phyloP scores from a whole-genome alignment of 805 yeast genomes.

The Diddensiella transvaalensis region DNA sequence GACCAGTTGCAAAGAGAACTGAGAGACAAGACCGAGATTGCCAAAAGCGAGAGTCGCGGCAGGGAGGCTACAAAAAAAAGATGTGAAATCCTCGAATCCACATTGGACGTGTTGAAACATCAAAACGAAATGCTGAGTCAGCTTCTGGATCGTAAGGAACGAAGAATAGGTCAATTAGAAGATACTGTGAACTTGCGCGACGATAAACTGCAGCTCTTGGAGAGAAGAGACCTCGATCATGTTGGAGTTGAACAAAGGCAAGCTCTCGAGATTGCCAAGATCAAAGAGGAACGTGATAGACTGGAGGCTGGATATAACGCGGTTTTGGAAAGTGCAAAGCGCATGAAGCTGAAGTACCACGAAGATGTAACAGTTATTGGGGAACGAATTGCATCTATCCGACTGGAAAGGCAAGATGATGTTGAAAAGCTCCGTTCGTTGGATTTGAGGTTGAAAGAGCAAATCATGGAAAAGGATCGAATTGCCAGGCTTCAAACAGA shows the following conservation, averaged over 20 bases:
- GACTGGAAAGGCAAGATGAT: slow-evolving; percentile 15
- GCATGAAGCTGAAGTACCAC: slow-evolving; percentile 57
- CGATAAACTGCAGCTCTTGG: slow-evolving; percentile 2
- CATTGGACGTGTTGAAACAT: slow-evolving; percentile 50
- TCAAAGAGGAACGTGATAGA: slow-evolving; percentile 51
- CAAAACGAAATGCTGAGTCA: slow-evolving; percentile 74
- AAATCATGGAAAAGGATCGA: slow-evolving; percentile 13
- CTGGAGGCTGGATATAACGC: slow-evolving; percentile 49
- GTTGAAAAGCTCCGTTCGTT: slow-evolving; percentile 16
- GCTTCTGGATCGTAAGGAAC: slow-evolving; percentile 63
- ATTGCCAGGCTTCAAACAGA: slow-evolving; percentile 13
- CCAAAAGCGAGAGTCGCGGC: slow-evolving; percentile 51
- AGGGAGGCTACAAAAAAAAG: slow-evolving; percentile 38
- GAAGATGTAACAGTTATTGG: slow-evolving; percentile 43
- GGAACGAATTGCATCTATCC: slow-evolving; percentile 10
- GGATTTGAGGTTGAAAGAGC: slow-evolving; percentile 20
- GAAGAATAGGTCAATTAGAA: slow-evolving; percentile 66
- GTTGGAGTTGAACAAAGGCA: slow-evolving; percentile 7
- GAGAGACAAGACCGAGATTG: slow-evolving; percentile 36
- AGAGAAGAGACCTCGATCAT: slow-evolving; percentile 6
- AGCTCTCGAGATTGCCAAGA: slow-evolving; percentile 24
- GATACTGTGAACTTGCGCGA: slow-evolving; percentile 36
- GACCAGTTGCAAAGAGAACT: slow-evolving; percentile 54
- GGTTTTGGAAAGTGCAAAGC: slow-evolving; percentile 48
- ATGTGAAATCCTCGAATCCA: slow-evolving; percentile 21